Base-by-base conservation (phyloP, 345 rosid species). In the Microthlaspi erraticum region DNA sequence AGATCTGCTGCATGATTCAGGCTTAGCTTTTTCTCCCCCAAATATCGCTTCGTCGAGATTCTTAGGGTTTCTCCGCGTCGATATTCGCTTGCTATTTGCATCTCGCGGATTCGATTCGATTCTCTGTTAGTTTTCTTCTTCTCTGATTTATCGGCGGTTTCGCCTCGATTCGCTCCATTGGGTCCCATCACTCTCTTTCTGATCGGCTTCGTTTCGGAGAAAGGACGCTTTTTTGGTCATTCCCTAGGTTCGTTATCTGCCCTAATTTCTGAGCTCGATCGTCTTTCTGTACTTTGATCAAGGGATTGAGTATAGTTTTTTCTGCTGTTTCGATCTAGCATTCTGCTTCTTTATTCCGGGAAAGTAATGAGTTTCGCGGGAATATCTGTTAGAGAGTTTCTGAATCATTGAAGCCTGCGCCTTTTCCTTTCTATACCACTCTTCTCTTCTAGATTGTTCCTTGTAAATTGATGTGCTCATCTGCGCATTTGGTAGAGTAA, bases 31-130 rank as follows among this genome's bases (percentile, higher is more conserved):
- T 20, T 72, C 52, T 38, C 38, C 77, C 72, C 83, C 52, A 77
- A 72, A 60, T 70, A 41, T 74, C 64, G 52, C 42, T 36, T 45
- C 54, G 61, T 63, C 57, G 72, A 50, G 78, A 76, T 76, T 56
- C 53, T 63, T 76, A 79, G 82, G 85, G 80, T 79, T 81, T 81
- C 81, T 71, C 45, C 23, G 7, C 37, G 66, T 66, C 38, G 69
- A 58, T 74, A 67, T 66, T 59, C 54, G 11, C 43, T 39, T 39
- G 17, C 66, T 29, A 3, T 19, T 39, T 12, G 3, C 12, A 56
- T 48, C 37, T 51, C 48, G 7, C 13, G 42, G 29, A 26, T 26
- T 26, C 29, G 29, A 23, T 66, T 60, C 62, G 57, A 81, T 76
- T 79, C 64, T 7, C 9, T 45, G 14, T 31, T 17, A 9, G 2